A percentile compares a stretch with the other conserved stretches of the same genome.
Conservation (phyloP, 2,329 filamentous ascomycete genomes). For the Helotiales sp. region DNA sequence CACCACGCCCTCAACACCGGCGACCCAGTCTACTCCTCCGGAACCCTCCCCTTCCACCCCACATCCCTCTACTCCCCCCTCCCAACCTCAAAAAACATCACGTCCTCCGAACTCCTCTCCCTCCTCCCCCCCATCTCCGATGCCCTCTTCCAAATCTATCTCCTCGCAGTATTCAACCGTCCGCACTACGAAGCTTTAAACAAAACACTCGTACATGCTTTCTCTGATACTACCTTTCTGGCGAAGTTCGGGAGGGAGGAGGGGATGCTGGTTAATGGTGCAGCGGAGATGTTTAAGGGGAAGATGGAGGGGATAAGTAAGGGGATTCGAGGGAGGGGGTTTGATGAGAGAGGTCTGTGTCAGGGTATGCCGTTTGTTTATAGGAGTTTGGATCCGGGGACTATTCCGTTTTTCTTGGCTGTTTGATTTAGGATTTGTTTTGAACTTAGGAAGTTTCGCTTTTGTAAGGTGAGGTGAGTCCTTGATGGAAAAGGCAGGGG, state of each 20-base stretch:
- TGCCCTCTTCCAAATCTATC: slow-evolving; percentile 46
- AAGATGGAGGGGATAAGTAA: slow-evolving; percentile 48
- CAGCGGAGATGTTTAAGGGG: slow-evolving; percentile 45
- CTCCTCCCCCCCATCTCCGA: slow-evolving; percentile 45
- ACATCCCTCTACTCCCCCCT: slow-evolving; percentile 48
- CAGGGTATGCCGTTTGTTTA: slow-evolving; percentile 55
- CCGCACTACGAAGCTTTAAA: slow-evolving; percentile 46
- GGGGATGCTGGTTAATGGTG: slow-evolving; percentile 35
- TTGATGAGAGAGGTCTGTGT: slow-evolving; percentile 50
- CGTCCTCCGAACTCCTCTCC: slow-evolving; percentile 39
- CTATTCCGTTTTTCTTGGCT: slow-evolving; percentile 22
- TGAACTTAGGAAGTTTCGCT: too few species aligned
- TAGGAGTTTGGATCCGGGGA: slow-evolving; percentile 29
- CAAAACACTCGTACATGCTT: slow-evolving; percentile 49
- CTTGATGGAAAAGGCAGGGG: too few species aligned
- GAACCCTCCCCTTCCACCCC: slow-evolving; percentile 50
- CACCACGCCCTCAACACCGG: slow-evolving; percentile 53
- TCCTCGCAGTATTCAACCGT: slow-evolving; percentile 49
- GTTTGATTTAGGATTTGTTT: background rate
- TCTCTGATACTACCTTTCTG: slow-evolving; percentile 46
- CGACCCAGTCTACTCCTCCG: slow-evolving; percentile 45
- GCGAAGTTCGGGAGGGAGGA: slow-evolving; percentile 40
- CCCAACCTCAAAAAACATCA: slow-evolving; percentile 48
- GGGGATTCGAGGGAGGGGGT: slow-evolving; percentile 45
- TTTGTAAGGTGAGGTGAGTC: too few species aligned